Percentiles rank a stretch among this genome's conserved stretches.
phyloP scores from a whole-genome alignment of 2,329 filamentous ascomycete species.

The Trichoderma sp. region DNA sequence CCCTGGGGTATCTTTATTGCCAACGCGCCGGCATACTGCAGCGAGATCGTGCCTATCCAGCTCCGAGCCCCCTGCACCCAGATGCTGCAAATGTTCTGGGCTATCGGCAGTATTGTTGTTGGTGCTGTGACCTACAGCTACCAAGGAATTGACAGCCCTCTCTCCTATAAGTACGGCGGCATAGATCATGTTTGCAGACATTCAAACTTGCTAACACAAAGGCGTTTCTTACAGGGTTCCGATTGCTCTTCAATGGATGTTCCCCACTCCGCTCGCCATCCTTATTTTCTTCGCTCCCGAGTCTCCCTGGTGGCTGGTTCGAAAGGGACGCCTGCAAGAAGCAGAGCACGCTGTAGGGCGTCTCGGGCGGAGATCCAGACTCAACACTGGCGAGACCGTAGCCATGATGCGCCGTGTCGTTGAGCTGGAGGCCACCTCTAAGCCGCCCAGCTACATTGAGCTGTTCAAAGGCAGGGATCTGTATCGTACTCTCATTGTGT shows the following conservation, averaged over 20 bases:
- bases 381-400: constrained; percentile 1
- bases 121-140: constrained; percentile 8
- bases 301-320: constrained; percentile 7
- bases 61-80: constrained; percentile 13
- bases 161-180: not conserved
- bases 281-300: constrained; percentile 1
- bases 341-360: constrained; percentile 9
- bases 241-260: constrained; percentile 11
- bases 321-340: constrained; percentile 16
- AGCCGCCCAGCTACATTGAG: not conserved
- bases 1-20: constrained; percentile 17
- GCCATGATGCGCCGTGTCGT: constrained; percentile 14
- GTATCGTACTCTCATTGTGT: constrained; percentile 12
- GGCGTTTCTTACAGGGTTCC: not conserved
- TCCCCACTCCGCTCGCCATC: constrained; percentile 3
- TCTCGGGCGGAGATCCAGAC: constrained; percentile 3
- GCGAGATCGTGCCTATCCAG: constrained; percentile 9
- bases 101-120: constrained; percentile 12
- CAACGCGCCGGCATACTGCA: constrained; percentile 9
- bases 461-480: constrained; percentile 6
- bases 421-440: constrained; percentile 8
- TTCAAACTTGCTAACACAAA: not conserved
- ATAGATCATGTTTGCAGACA: not conserved
- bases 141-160: not conserved
- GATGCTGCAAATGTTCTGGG: constrained; percentile 15